phyloP scores from a whole-genome alignment of 2,329 filamentous ascomycete species.

The Botrytis sinoallii region DNA sequence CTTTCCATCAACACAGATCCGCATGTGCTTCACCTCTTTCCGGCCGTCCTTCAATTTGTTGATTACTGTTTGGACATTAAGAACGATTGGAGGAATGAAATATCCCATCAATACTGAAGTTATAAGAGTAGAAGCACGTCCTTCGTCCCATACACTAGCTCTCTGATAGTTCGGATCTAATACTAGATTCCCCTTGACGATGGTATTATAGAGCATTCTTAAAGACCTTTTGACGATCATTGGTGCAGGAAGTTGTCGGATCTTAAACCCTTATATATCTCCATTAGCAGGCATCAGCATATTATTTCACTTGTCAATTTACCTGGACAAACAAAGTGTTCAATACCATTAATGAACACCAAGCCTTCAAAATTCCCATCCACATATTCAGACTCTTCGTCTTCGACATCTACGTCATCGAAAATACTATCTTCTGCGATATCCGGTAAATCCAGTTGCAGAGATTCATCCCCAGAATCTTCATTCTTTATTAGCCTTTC shows the following conservation, averaged over 20 bases:
- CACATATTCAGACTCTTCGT: slow-evolving; percentile 31
- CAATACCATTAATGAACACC: slow-evolving; percentile 12
- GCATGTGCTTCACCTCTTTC: slow-evolving; percentile 25
- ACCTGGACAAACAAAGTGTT: slow-evolving; percentile 23
- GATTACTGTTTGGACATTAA: slow-evolving; percentile 39
- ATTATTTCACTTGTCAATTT: neutral
- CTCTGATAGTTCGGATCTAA: slow-evolving; percentile 47
- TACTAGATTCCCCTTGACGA: slow-evolving; percentile 38
- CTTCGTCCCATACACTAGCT: slow-evolving; percentile 46
- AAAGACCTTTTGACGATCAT: slow-evolving; percentile 16
- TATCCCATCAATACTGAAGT: slow-evolving; percentile 36
- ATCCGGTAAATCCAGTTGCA: slow-evolving; percentile 24
- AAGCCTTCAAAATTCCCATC: slow-evolving; percentile 32
- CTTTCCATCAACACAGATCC: slow-evolving; percentile 48
- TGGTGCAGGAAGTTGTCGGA: slow-evolving; percentile 19
- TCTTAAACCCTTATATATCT: slow-evolving; percentile 20
- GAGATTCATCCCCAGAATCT: slow-evolving; percentile 22
- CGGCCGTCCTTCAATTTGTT: slow-evolving; percentile 23
- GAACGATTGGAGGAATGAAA: slow-evolving; percentile 48
- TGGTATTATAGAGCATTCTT: slow-evolving; percentile 29
- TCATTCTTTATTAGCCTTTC: slow-evolving; percentile 23
- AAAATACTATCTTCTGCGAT: slow-evolving; percentile 29
- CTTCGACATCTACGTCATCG: slow-evolving; percentile 32
- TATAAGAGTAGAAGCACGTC: slow-evolving; percentile 34
- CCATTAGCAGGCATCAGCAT: neutral